Base-by-base conservation (phyloP, 495 filamentous ascomycete species). In the Daldinia bambusicola region DNA sequence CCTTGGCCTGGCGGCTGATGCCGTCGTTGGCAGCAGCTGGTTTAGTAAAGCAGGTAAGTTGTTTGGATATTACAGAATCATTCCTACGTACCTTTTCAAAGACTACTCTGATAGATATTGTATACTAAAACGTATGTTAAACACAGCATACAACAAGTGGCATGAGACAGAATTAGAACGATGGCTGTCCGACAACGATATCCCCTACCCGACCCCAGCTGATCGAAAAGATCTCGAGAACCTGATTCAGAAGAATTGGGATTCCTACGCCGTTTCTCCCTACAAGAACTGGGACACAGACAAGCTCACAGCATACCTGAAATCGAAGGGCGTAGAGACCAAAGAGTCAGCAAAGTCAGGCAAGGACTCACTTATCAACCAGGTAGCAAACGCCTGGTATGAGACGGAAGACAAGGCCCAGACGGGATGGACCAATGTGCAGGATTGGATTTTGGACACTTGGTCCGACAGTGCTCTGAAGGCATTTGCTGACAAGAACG, bases 111-210 rank as follows among this genome's bases (percentile, higher is more conserved):
- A n/a, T n/a, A n/a, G n/a, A 18, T 22, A 65, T 32, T 34, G 31
- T 4, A 2, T 32, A 20, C 50, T 53, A 32, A 53, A 8, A 53
- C 14, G 4, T 53, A 0, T 14, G 30, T n/a, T 32, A 32, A 53
- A 58, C 16, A 60, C 9, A 97, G 95, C 90, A 6, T 99, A 98
- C 86, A 97, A 98, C 83, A 98, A 95, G 78, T 99, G 95, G 95
- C 95, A 98, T 77, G 90, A 98, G 83, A 97, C 93, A 6, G 95
- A 99, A 84, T 87, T 99, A 10, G 95, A 99, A 84, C 87, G 95
- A 74, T 99, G 95, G 95, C 90, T 99, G 64, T 92, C 92, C 26
- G 95, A 99, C 74, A 89, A 99, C 81, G 87, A 96, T 79, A 87
- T 99, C 63, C 93, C 94, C 7, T 93, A 94, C 74, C 91, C 93